phyloP scores from a whole-genome alignment of 179 eudicot genomes.

The Amaranthus tricolor region DNA sequence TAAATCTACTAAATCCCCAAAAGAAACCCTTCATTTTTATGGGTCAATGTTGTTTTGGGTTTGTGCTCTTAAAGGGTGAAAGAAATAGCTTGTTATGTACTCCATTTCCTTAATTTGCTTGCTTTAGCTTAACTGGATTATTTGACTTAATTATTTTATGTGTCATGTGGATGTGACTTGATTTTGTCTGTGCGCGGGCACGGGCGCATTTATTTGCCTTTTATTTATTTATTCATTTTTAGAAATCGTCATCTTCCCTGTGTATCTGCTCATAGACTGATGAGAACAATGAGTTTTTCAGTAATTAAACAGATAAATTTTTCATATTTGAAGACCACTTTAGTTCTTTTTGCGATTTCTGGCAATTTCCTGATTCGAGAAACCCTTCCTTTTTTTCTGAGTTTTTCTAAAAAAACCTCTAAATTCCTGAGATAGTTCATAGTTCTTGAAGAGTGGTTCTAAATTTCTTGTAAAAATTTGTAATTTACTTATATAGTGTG shows the following conservation, averaged over 20 bases:
- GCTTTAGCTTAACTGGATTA: not conserved
- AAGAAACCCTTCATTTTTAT: not conserved
- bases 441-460: too few relatives aligned
- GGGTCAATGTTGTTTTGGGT: not conserved
- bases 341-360: not conserved
- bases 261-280: too few relatives aligned
- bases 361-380: not conserved
- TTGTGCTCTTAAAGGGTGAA: not conserved
- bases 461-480: too few relatives aligned
- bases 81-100: not conserved
- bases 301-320: not conserved
- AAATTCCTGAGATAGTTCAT: too few relatives aligned
- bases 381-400: not conserved
- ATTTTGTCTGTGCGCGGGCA: not conserved
- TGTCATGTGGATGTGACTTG: not conserved
- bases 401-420: too few relatives aligned
- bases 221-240: not conserved
- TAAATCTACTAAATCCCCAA: too few relatives aligned
- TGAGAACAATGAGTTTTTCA: not conserved
- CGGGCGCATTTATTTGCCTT: not conserved
- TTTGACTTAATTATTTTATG: not conserved
- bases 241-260: not conserved
- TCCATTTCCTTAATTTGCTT: not conserved
- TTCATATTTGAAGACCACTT: not conserved
- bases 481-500: not conserved